phyloP scores from a whole-genome alignment of 306 rosid species.

The apple (Malus domestica) region DNA sequence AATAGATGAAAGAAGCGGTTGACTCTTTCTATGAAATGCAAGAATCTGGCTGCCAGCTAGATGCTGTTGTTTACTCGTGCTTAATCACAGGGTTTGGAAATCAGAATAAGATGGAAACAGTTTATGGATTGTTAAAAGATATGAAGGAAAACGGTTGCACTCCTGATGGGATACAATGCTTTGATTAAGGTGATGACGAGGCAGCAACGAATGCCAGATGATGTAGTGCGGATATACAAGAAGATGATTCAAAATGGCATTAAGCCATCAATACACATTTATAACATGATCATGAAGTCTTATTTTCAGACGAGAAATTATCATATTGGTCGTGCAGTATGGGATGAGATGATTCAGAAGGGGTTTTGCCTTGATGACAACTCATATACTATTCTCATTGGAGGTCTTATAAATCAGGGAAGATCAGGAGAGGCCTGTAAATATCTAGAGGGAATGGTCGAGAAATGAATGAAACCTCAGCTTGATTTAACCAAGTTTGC shows the following conservation, averaged over 20 bases:
- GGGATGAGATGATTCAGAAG: conserved; percentile 67
- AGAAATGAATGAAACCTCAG: conserved; percentile 84
- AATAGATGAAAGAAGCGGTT: conserved; percentile 57
- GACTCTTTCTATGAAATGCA: conserved; percentile 54
- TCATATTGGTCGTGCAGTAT: conserved; percentile 50
- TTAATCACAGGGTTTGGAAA: conserved; percentile 79
- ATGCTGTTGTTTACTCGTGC: conserved; percentile 56
- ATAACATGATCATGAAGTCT: conserved; percentile 87
- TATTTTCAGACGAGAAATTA: conserved; percentile 57
- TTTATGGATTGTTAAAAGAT: conserved; percentile 46
- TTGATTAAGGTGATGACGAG: conserved; percentile 69
- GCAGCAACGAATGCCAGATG: conserved; percentile 67
- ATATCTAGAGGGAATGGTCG: conserved; percentile 73
- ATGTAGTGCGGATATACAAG: conserved; percentile 58
- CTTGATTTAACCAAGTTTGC: conserved; percentile 80
- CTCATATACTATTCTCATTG: conserved; percentile 61
- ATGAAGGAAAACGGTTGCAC: conserved; percentile 57
- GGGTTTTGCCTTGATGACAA: conserved; percentile 80
- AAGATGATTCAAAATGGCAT: conserved; percentile 61
- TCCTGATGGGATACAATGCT: conserved; percentile 67
- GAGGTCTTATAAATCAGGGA: conserved; percentile 75
- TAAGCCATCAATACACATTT: conserved; percentile 70
- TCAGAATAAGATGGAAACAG: conserved; percentile 62
- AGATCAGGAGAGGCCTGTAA: conserved; percentile 58
- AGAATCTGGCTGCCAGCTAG: conserved; percentile 54